These are phyloP conservation scores for Hyaloscypha bicolor DNA, from an alignment of 495 filamentous ascomycete genomes.

Conservation along the genomic window DNA sequence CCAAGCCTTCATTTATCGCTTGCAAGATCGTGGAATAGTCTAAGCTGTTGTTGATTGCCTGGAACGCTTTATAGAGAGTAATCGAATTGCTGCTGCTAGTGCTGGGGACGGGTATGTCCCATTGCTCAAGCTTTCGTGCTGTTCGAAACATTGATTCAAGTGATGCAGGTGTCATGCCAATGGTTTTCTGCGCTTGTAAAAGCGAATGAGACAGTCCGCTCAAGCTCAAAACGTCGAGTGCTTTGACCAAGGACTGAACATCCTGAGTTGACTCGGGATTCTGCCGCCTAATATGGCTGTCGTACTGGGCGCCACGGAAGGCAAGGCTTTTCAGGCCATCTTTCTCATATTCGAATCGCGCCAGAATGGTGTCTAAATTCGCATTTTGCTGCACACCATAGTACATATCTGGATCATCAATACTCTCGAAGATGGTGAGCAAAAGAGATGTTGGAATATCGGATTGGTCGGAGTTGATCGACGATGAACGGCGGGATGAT, in stretches of 20 bases:
- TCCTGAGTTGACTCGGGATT: constrained; percentile 45
- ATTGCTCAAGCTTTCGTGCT: constrained; percentile 87
- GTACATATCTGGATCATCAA: constrained; percentile 94
- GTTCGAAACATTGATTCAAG: constrained; percentile 73
- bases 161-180: constrained; percentile 56
- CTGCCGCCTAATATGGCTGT: constrained; percentile 70
- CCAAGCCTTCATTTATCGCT: constrained; percentile 65
- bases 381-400: constrained; percentile 87
- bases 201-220: constrained; percentile 73
- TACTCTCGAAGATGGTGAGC: constrained; percentile 80
- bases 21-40: constrained; percentile 51
- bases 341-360: constrained; percentile 86
- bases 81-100: constrained; percentile 61
- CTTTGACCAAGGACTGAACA: constrained; percentile 57
- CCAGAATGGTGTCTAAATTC: constrained; percentile 73
- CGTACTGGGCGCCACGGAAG: constrained; percentile 89
- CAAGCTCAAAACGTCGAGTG: constrained; percentile 66
- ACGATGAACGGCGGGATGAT: constrained; percentile 67
- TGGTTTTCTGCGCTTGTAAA: constrained; percentile 61
- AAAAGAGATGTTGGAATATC: constrained; percentile 63
- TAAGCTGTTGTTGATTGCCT: constrained; percentile 69
- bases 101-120: constrained; percentile 81
- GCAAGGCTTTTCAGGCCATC: constrained; percentile 86
- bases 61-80: constrained; percentile 77
- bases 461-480: constrained; percentile 45